Conservation (phyloP, 495 filamentous ascomycete species). For the Durotheca rogersii region DNA sequence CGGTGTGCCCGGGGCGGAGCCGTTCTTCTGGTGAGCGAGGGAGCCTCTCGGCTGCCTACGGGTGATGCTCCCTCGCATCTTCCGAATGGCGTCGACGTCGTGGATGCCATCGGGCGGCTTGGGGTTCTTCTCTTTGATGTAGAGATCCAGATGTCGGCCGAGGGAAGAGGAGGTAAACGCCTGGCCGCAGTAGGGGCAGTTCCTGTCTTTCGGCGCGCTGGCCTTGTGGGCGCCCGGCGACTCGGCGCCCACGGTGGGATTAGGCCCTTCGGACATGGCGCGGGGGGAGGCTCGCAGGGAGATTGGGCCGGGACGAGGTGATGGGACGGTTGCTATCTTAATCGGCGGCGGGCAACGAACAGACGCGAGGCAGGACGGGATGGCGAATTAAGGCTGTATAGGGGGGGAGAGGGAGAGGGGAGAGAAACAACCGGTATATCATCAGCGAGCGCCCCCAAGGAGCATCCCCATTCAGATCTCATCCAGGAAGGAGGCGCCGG, state of each 20-base stretch:
- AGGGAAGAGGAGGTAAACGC: constrained; percentile 88
- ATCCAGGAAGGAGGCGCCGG: constrained; percentile 29
- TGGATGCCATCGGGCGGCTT: constrained; percentile 82
- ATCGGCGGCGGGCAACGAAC: constrained; percentile 5
- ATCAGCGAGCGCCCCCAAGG: constrained; percentile 27
- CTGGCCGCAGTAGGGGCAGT: constrained; percentile 81
- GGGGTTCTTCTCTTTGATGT: constrained; percentile 83
- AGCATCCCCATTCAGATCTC: constrained; percentile 31
- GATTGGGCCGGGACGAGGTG: background rate
- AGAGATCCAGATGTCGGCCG: constrained; percentile 89
- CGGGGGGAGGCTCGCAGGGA: constrained; percentile 1
- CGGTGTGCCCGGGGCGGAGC: constrained; percentile 50
- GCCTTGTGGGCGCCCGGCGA: constrained; percentile 37
- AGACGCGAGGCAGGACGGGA: background rate
- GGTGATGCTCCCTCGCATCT: constrained; percentile 78
- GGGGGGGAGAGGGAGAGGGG: constrained; percentile 9
- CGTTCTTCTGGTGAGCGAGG: constrained; percentile 53
- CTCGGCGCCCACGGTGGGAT: constrained; percentile 28
- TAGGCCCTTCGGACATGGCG: constrained; percentile 27
- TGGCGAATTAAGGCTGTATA: constrained; percentile 1
- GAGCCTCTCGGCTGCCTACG: constrained; percentile 71
- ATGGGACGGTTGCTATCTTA: constrained; percentile 4
- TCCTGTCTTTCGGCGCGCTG: constrained; percentile 68
- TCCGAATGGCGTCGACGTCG: constrained; percentile 81
- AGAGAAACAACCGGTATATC: constrained; percentile 5